phyloP scores from a whole-genome alignment of 768 basidiomycete genomes.

The Rubroboletus pulcherrimus region DNA sequence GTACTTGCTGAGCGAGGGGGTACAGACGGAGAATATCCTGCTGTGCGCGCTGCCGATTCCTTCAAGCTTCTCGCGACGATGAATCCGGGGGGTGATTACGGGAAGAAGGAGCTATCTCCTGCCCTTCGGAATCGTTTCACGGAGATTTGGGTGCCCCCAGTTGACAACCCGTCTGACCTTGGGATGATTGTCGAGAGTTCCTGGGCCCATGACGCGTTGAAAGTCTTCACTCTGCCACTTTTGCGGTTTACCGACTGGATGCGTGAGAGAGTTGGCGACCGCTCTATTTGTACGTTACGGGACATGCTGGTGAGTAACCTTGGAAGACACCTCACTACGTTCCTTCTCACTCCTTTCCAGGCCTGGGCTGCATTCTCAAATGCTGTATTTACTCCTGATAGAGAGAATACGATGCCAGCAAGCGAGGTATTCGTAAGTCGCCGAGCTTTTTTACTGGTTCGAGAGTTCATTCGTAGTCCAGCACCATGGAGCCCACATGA shows the following conservation, averaged over 20 bases:
- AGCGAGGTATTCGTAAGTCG: slow-evolving; percentile 66
- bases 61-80: slow-evolving; percentile 97
- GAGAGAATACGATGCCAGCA: slow-evolving; percentile 32
- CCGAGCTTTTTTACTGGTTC: neutral
- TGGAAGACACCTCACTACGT: neutral
- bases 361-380: slow-evolving; percentile 94
- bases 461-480: slow-evolving; percentile 31
- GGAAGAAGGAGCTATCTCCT: slow-evolving; percentile 97
- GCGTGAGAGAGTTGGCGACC: slow-evolving; percentile 53
- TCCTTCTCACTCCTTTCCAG: slow-evolving; percentile 37
- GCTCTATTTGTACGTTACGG: slow-evolving; percentile 68
- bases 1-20: slow-evolving; percentile 93
- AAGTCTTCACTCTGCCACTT: slow-evolving; percentile 53
- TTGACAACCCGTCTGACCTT: slow-evolving; percentile 71
- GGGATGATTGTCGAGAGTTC: slow-evolving; percentile 68
- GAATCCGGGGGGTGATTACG: slow-evolving; percentile 99
- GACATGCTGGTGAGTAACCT: slow-evolving; percentile 73
- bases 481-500: slow-evolving; percentile 94
- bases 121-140: slow-evolving; percentile 97
- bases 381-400: slow-evolving; percentile 38
- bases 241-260: slow-evolving; percentile 86
- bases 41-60: slow-evolving; percentile 55
- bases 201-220: slow-evolving; percentile 59
- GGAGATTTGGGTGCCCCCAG: slow-evolving; percentile 95
- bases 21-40: slow-evolving; percentile 60